Percentiles rank a stretch among this genome's conserved stretches.
phyloP scores from a whole-genome alignment of 345 rosid species.

The Gossypium mustelinum region DNA sequence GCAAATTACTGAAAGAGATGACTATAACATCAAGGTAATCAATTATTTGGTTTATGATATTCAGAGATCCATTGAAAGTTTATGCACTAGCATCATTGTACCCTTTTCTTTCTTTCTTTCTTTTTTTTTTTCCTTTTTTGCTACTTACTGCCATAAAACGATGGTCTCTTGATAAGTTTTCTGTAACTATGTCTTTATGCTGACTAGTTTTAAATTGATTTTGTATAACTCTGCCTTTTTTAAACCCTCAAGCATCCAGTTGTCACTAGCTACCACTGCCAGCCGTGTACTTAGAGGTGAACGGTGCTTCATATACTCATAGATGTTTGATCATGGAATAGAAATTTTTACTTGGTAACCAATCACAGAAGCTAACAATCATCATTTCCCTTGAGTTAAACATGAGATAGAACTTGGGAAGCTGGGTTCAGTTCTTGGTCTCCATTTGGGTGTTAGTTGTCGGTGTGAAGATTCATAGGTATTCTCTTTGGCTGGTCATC shows the following conservation, averaged over 20 bases:
- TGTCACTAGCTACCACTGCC: neutral
- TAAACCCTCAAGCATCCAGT: neutral
- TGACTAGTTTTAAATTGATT: neutral
- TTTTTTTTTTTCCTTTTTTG: neutral
- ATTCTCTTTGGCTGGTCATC: too few species aligned
- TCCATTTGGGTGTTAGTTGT: too few species aligned
- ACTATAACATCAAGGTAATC: constrained; percentile 90
- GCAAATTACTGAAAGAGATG: constrained; percentile 95
- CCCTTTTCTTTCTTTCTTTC: neutral
- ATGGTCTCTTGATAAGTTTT: neutral
- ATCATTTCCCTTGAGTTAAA: too few species aligned
- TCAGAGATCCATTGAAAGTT: neutral
- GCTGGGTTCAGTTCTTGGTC: too few species aligned
- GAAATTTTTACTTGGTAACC: neutral
- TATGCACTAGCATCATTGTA: neutral
- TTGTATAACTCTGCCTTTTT: neutral
- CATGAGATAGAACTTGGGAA: too few species aligned
- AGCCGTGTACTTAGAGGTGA: neutral
- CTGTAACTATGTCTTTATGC: neutral
- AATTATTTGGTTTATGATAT: constrained; percentile 3
- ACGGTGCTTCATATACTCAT: neutral
- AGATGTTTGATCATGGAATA: constrained; percentile 2
- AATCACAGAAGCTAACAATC: too few species aligned
- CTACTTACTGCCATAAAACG: neutral
- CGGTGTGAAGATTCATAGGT: too few species aligned